Conservation (phyloP, 1,284 basidiomycete species). For the Boletellus dicymbophilus region DNA sequence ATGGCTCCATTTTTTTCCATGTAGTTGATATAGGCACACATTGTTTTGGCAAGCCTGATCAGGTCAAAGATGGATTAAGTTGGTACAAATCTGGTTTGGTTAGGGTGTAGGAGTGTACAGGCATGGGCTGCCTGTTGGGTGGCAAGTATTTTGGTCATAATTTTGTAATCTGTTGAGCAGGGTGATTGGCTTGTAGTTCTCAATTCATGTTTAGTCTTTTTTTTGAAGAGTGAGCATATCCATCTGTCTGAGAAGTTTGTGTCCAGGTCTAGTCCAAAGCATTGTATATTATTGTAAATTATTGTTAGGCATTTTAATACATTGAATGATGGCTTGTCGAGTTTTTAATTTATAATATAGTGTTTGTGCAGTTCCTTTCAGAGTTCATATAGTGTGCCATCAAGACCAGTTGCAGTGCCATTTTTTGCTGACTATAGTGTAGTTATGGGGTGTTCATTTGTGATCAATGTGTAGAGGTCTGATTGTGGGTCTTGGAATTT, state of each 20-base stretch:
- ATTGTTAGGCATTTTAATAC: neutral
- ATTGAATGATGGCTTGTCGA: neutral
- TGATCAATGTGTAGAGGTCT: neutral
- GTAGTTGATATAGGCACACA: conserved; percentile 3
- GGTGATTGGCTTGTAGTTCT: conserved; percentile 11
- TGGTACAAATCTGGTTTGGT: conserved; percentile 12
- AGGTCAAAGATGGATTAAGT: conserved; percentile 2
- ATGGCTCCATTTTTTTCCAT: conserved; percentile 8
- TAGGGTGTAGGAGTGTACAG: neutral
- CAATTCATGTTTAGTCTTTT: conserved; percentile 4
- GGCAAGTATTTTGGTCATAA: conserved; percentile 1
- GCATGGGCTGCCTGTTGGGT: neutral
- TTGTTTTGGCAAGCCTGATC: neutral
- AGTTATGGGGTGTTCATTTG: neutral
- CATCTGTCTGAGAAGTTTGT: neutral
- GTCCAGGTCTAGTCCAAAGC: no score
- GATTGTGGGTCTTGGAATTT: neutral
- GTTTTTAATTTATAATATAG: no score
- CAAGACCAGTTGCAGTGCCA: neutral
- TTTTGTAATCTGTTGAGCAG: conserved; percentile 15
- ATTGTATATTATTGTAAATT: conserved; percentile 10
- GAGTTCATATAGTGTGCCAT: neutral
- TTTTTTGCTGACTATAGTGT: neutral
- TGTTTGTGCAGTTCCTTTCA: neutral
- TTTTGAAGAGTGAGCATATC: conserved; percentile 14